Evolutionary conservation across 192 early-diverging fungal species (phyloP).

Genomic region (Entomortierella parvispora): DNA sequence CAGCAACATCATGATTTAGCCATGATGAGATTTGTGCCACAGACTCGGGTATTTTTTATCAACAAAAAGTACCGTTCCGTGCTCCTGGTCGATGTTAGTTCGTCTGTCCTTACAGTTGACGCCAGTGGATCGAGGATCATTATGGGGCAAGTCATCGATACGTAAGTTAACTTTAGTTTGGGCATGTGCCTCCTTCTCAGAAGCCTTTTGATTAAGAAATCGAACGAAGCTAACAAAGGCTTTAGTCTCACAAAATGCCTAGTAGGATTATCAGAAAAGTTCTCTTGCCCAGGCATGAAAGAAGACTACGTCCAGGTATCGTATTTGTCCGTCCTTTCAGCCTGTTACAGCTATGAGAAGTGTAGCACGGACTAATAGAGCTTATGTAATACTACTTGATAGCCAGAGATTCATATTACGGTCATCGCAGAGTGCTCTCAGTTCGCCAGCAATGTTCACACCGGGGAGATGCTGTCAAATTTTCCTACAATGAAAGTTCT

Average conservation of each 20-base stretch:
- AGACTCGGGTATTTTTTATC: conserved; percentile 70
- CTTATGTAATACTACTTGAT: neutral
- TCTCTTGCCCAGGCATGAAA: conserved; percentile 40
- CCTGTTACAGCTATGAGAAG: neutral
- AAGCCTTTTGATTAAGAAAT: no score
- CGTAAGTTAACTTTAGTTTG: conserved; percentile 45
- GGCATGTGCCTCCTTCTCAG: neutral
- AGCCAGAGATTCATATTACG: conserved; percentile 60
- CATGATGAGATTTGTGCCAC: conserved; percentile 65
- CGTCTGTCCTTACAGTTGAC: conserved; percentile 72
- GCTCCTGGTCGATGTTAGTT: conserved; percentile 75
- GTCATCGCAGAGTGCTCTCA: conserved; percentile 70
- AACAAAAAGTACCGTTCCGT: conserved; percentile 69
- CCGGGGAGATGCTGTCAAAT: conserved; percentile 63
- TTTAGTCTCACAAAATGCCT: conserved; percentile 47
- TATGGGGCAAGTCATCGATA: conserved; percentile 61
- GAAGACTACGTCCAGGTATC: conserved; percentile 38
- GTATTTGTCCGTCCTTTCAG: neutral
- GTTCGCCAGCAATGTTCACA: conserved; percentile 66
- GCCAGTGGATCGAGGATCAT: conserved; percentile 50
- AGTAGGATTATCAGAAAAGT: conserved; percentile 38
- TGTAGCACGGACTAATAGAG: neutral
- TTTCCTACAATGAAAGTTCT: conserved; percentile 70
- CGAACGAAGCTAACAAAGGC: no score
- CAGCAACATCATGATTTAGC: conserved; percentile 9